Evolutionary conservation across 164 flowering plant genomes (phyloP).

Genomic region (Kingdonia uniflora): DNA sequence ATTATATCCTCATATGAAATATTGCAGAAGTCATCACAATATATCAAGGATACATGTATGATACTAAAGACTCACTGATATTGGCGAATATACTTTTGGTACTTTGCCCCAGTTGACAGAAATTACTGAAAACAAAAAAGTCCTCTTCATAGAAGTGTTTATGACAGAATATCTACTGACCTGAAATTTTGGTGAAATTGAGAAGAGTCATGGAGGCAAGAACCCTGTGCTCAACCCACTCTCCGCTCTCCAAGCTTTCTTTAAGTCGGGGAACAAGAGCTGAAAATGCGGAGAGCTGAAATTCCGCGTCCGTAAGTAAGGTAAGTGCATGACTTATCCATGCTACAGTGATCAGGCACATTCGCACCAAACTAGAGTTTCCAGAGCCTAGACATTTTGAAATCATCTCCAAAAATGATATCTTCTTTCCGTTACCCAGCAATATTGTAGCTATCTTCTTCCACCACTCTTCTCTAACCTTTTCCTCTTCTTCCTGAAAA

Average conservation of each 20-base stretch:
- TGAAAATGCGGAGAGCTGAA: slow-evolving; percentile 45
- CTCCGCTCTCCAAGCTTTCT: slow-evolving; percentile 30
- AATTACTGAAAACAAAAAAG: no score
- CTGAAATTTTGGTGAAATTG: slow-evolving; percentile 54
- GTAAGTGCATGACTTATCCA: slow-evolving; percentile 56
- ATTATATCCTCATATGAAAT: no score
- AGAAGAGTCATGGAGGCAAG: slow-evolving; percentile 53
- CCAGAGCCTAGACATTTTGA: slow-evolving; percentile 42
- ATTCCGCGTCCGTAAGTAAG: slow-evolving; percentile 29
- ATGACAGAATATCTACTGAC: no score
- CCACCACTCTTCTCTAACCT: slow-evolving; percentile 40
- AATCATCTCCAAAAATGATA: slow-evolving; percentile 32
- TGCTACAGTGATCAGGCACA: slow-evolving; percentile 40
- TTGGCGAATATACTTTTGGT: not conserved
- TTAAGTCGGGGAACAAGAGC: slow-evolving; percentile 36
- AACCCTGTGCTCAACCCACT: slow-evolving; percentile 32
- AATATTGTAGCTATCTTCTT: slow-evolving; percentile 32
- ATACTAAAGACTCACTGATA: not conserved
- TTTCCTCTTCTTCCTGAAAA: slow-evolving; percentile 36
- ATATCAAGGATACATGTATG: not conserved
- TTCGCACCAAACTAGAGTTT: slow-evolving; percentile 27
- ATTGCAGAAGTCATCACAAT: no score
- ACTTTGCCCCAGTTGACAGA: not conserved
- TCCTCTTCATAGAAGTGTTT: no score
- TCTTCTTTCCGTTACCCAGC: slow-evolving; percentile 32